Base-by-base conservation (phyloP, 805 yeast species). In the Metschnikowia koreensis region DNA sequence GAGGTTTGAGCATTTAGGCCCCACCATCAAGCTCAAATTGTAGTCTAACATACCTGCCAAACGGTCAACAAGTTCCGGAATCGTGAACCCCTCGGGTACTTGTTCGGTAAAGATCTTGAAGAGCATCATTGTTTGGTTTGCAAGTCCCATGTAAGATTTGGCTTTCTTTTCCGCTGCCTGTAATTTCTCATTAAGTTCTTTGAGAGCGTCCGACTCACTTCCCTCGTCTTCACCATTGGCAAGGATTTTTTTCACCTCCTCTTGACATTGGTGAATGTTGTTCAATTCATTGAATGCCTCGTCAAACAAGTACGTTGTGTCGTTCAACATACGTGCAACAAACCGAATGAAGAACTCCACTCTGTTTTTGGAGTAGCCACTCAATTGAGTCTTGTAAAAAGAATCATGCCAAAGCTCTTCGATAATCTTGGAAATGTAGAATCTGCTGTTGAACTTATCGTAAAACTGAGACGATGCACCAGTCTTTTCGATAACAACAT, bases 31-130 rank as follows among this genome's bases (percentile, higher is more conserved):
- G 46, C 83, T 87, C 55, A 94, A 74, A 66, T 94, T 94, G 70
- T 92, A 93, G 71, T 94, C 87, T 66, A 94, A 75, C 99, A 94
- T 94, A 43, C 96, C 91, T 0, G 99, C 96, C 56, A 94, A 75
- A 68, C 99, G 80, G 61, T 91, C 97, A 40, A 93, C 97, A 62
- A 94, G 84, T 69, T 94, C 99, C 1, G 89, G 83, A 41, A 89
- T 86, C 4, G 84, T 82, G 70, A 94, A 94, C 0, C 96, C 93
- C 47, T 74, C 76, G 8, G 98, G 97, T 9, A 89, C 89, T 56
- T 93, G 93, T 52, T 81, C 76, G 0, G 98, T 90, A 65, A 92
- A 94, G 44, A 91, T 70, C 57, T 82, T 84, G 62, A 94, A 86
- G 56, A 94, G 73, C 41, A 79, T 80, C 69, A 92, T 83, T 0